phyloP scores from a whole-genome alignment of 768 basidiomycete genomes.

The Asterophora lycoperdoides region DNA sequence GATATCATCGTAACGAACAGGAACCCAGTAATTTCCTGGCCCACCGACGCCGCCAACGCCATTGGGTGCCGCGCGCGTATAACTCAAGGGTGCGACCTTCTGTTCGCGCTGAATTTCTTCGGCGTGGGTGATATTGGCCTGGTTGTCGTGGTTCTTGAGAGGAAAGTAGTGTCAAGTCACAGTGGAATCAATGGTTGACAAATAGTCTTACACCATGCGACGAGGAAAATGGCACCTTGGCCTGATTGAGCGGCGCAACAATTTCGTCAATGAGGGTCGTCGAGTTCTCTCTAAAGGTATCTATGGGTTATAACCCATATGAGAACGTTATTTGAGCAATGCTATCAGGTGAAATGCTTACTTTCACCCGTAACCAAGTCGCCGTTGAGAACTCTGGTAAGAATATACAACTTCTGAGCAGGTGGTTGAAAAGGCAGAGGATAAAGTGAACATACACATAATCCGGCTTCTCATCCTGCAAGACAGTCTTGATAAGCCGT shows the following conservation, averaged over 20 bases:
- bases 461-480: slow-evolving; percentile 59
- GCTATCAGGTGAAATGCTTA: slow-evolving; percentile 22
- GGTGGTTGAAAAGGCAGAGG: neutral
- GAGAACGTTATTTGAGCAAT: neutral
- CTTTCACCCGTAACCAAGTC: slow-evolving; percentile 74
- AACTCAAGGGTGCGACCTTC: slow-evolving; percentile 51
- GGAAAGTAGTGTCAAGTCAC: neutral
- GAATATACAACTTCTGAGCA: too few species aligned
- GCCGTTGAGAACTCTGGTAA: slow-evolving; percentile 59
- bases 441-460: slow-evolving; percentile 51
- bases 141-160: slow-evolving; percentile 66
- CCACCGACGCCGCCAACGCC: slow-evolving; percentile 63
- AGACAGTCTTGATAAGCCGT: slow-evolving; percentile 50
- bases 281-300: slow-evolving; percentile 64
- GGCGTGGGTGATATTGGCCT: slow-evolving; percentile 65
- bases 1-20: slow-evolving; percentile 34
- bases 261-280: slow-evolving; percentile 63
- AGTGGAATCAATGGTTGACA: neutral
- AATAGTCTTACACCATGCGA: slow-evolving; percentile 54
- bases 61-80: slow-evolving; percentile 55
- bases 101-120: slow-evolving; percentile 65
- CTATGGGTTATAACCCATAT: slow-evolving; percentile 32
- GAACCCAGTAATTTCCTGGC: slow-evolving; percentile 76
- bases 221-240: slow-evolving; percentile 60
- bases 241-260: slow-evolving; percentile 53